phyloP scores from a whole-genome alignment of 1,284 basidiomycete species.

The Trichosporon sp. region DNA sequence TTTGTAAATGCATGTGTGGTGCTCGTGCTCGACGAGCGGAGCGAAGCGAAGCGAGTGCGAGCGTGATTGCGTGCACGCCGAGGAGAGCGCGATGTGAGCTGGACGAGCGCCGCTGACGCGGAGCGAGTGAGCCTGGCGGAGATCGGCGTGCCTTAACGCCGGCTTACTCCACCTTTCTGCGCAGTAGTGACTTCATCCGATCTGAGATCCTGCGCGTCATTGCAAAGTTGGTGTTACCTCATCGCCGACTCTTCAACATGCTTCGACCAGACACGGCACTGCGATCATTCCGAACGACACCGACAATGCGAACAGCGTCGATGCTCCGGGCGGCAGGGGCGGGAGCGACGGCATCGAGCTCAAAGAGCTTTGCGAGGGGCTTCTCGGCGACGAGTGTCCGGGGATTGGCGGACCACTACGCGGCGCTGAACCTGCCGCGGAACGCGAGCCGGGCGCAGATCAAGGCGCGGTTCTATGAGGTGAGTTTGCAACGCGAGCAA shows the following conservation, averaged over 20 bases:
- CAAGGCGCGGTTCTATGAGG: conserved; percentile 52
- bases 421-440: conserved; percentile 37
- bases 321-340: not conserved
- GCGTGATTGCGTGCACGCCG: too few species aligned
- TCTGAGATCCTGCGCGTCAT: too few species aligned
- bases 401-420: conserved; percentile 37
- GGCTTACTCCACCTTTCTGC: too few species aligned
- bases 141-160: too few species aligned
- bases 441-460: conserved; percentile 49
- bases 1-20: not conserved
- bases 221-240: not conserved
- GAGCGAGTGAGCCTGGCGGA: too few species aligned
- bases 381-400: not conserved
- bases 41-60: too few species aligned
- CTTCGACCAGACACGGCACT: not conserved
- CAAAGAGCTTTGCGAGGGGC: not conserved
- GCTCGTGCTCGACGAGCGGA: not conserved
- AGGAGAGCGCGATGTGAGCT: too few species aligned
- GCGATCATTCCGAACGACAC: not conserved
- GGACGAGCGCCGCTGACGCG: too few species aligned
- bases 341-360: not conserved
- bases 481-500: conserved; percentile 24
- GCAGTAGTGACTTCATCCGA: too few species aligned
- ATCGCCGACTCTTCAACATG: not conserved
- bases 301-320: not conserved